These are phyloP conservation scores for Aspergillus sp. DNA, from an alignment of 2,329 filamentous ascomycete genomes.

Conservation along the genomic window DNA sequence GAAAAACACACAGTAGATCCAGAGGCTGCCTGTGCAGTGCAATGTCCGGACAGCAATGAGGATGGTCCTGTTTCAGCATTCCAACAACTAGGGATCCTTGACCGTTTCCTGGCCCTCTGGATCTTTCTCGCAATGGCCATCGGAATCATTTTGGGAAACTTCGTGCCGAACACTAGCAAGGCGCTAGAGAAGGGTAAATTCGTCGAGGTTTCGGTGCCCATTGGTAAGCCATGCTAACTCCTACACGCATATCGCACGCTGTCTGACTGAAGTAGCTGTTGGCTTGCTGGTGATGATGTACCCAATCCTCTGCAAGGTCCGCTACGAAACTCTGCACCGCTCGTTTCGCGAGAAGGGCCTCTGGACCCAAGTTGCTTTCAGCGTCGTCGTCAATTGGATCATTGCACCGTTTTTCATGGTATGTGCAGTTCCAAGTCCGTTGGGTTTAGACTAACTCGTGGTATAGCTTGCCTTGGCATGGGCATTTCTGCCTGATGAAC, in stretches of 20 bases:
- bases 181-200: conserved; percentile 72
- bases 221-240: conserved; percentile 52
- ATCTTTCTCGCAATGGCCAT: conserved; percentile 77
- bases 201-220: conserved; percentile 69
- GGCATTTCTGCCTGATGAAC: conserved; percentile 59
- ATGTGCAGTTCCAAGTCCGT: conserved; percentile 19
- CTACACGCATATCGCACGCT: neutral
- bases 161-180: conserved; percentile 64
- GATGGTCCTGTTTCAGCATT: conserved; percentile 25
- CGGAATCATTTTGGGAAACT: conserved; percentile 76
- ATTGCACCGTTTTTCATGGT: conserved; percentile 83
- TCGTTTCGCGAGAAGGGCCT: conserved; percentile 65
- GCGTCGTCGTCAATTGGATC: conserved; percentile 80
- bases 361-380: conserved; percentile 79
- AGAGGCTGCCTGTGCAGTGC: conserved; percentile 11
- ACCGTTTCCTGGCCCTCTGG: conserved; percentile 57
- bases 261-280: conserved; percentile 60
- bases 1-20: conserved; percentile 14
- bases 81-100: conserved; percentile 24
- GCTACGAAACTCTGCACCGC: conserved; percentile 73
- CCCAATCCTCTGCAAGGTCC: conserved; percentile 85
- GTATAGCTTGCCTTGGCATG: conserved; percentile 52
- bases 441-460: neutral
- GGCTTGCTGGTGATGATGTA: conserved; percentile 93
- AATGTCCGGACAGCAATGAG: neutral